phyloP scores from a whole-genome alignment of 2,329 filamentous ascomycete genomes.

The Hypoxylon sp. region DNA sequence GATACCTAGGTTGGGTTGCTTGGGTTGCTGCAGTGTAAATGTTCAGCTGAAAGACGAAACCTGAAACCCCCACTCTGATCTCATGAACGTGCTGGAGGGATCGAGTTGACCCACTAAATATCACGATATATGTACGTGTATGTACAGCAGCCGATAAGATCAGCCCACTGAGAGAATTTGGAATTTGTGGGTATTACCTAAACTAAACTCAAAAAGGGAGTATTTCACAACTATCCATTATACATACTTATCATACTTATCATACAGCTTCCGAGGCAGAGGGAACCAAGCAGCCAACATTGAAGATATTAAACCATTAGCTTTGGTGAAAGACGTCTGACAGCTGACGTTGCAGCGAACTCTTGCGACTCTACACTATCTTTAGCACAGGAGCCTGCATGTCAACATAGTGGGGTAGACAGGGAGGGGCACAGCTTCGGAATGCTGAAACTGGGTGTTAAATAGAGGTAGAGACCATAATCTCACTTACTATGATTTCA shows the following conservation, averaged over 20 bases:
- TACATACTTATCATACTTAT: too few relatives aligned
- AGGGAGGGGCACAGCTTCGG: too few relatives aligned
- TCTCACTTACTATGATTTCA: too few relatives aligned
- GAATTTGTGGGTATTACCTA: not conserved
- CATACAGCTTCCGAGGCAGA: too few relatives aligned
- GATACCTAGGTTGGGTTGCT: slow-evolving; percentile 12
- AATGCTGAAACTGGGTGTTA: too few relatives aligned
- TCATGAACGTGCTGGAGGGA: not conserved
- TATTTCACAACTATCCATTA: not conserved
- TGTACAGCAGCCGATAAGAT: too few relatives aligned
- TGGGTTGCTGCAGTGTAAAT: slow-evolving; percentile 2
- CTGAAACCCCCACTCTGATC: slow-evolving; percentile 6
- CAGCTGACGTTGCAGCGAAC: not conserved
- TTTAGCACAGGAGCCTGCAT: too few relatives aligned
- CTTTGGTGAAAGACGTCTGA: not conserved
- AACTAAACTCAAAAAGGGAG: slow-evolving; percentile 6
- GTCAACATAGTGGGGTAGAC: too few relatives aligned
- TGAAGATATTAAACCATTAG: not conserved
- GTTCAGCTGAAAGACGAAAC: not conserved
- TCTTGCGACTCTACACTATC: not conserved
- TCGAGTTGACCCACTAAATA: not conserved
- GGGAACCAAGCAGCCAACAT: not conserved
- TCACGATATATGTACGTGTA: too few relatives aligned
- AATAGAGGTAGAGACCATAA: too few relatives aligned
- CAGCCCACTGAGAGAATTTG: slow-evolving; percentile 5